Conservation (phyloP, 352 stramenopile species). For the Phytopythium cucurbitacearum region DNA sequence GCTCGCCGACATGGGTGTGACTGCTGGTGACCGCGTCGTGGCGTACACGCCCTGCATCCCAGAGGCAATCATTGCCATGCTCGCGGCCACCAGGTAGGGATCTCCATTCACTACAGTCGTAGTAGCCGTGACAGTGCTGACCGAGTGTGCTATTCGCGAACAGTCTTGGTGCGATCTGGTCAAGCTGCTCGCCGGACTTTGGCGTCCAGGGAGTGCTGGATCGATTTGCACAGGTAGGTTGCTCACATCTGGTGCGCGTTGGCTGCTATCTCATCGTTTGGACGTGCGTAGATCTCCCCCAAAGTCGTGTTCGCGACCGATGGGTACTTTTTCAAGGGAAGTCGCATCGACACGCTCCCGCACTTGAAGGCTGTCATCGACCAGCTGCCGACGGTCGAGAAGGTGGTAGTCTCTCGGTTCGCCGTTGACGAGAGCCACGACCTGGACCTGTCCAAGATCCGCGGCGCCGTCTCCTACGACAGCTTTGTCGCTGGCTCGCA, state of each 20-base stretch:
- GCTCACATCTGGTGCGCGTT: neutral
- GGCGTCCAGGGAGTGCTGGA: constrained; percentile 78
- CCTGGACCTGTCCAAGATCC: constrained; percentile 56
- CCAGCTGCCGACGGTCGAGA: constrained; percentile 56
- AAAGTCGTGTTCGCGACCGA: constrained; percentile 75
- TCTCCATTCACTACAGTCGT: neutral
- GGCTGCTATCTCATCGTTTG: neutral
- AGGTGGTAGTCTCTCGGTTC: constrained; percentile 63
- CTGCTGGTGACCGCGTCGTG: constrained; percentile 53
- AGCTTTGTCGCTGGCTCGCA: constrained; percentile 32
- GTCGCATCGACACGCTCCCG: constrained; percentile 54
- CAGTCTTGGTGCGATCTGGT: constrained; percentile 62
- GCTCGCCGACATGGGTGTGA: constrained; percentile 41
- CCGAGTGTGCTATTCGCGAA: neutral
- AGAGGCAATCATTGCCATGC: constrained; percentile 70
- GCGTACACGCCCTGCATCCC: constrained; percentile 69
- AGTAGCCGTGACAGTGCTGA: neutral
- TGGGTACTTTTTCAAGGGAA: constrained; percentile 78
- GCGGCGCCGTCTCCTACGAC: constrained; percentile 50
- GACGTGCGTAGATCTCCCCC: constrained; percentile 41
- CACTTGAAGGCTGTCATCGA: constrained; percentile 57
- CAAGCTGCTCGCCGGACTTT: constrained; percentile 85
- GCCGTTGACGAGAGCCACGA: constrained; percentile 49
- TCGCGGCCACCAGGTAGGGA: constrained; percentile 50
- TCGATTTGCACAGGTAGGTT: constrained; percentile 59